These are phyloP conservation scores for Phytophthora niederhauseri DNA, from an alignment of 352 stramenopile genomes.

Conservation along the genomic window DNA sequence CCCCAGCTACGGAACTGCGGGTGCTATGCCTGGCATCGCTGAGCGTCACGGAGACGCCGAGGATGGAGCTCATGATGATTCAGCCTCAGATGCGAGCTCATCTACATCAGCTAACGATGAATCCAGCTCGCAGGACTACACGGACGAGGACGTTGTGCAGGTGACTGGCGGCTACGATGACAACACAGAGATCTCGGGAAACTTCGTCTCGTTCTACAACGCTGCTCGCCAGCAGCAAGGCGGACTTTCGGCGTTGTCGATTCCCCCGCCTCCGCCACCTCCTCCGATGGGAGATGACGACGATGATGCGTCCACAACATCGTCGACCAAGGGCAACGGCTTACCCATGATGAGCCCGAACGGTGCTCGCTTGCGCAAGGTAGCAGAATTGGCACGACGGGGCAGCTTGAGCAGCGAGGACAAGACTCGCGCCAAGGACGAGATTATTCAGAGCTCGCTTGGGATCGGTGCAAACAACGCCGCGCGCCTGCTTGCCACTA, in stretches of 20 bases:
- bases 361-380: slow-evolving; percentile 72
- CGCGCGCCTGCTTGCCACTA: slow-evolving; percentile 60
- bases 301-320: slow-evolving; percentile 62
- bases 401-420: slow-evolving; percentile 82
- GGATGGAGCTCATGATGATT: slow-evolving; percentile 53
- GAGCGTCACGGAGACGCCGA: slow-evolving; percentile 57
- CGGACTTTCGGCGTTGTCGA: slow-evolving; percentile 58
- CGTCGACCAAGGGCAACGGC: slow-evolving; percentile 49
- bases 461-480: slow-evolving; percentile 72
- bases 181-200: slow-evolving; percentile 59
- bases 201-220: slow-evolving; percentile 86
- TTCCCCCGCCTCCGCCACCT: slow-evolving; percentile 64
- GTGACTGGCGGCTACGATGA: slow-evolving; percentile 71
- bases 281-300: slow-evolving; percentile 76
- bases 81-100: slow-evolving; percentile 51
- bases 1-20: slow-evolving; percentile 58
- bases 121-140: slow-evolving; percentile 67
- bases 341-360: slow-evolving; percentile 90
- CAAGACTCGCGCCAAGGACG: slow-evolving; percentile 85
- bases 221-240: slow-evolving; percentile 43
- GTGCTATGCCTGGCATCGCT: slow-evolving; percentile 76
- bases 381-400: slow-evolving; percentile 77
- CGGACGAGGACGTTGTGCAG: slow-evolving; percentile 68
- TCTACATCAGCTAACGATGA: slow-evolving; percentile 61
- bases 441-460: slow-evolving; percentile 90